Conservation (phyloP, 768 basidiomycete genomes). For the Wakefieldia striispora region DNA sequence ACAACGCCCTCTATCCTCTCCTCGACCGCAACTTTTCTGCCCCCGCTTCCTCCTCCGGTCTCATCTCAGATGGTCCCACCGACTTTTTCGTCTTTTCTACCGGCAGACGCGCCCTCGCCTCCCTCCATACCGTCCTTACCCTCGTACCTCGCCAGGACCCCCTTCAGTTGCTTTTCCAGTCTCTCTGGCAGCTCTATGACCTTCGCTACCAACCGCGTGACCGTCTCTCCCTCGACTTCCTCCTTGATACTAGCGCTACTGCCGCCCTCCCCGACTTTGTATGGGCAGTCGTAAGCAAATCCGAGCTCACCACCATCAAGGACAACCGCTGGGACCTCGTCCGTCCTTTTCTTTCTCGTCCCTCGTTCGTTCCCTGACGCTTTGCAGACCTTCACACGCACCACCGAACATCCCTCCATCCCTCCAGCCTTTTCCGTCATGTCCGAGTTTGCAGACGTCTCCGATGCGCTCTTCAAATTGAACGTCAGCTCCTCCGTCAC, state of each 20-base stretch:
- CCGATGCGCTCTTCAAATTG: conserved; percentile 70
- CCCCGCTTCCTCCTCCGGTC: conserved; percentile 49
- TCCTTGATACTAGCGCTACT: conserved; percentile 43
- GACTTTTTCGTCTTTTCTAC: conserved; percentile 88
- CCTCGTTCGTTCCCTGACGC: not conserved
- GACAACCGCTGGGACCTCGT: conserved; percentile 86
- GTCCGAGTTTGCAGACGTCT: conserved; percentile 87
- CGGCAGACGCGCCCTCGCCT: conserved; percentile 72
- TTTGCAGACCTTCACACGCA: conserved; percentile 76
- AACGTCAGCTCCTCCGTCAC: conserved; percentile 38
- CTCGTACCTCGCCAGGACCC: conserved; percentile 85
- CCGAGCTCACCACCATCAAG: conserved; percentile 67
- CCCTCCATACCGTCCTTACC: conserved; percentile 76
- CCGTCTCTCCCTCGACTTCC: conserved; percentile 76
- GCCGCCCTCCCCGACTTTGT: conserved; percentile 64
- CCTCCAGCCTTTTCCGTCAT: conserved; percentile 68
- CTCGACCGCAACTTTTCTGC: conserved; percentile 74
- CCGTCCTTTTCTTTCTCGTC: conserved; percentile 28
- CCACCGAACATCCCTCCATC: conserved; percentile 60
- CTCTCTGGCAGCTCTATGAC: conserved; percentile 65
- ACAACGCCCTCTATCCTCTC: conserved; percentile 52
- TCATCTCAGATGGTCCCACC: conserved; percentile 66
- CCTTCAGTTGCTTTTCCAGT: conserved; percentile 61
- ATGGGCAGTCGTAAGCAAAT: conserved; percentile 82
- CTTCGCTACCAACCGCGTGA: conserved; percentile 70